A percentile compares a stretch with the other conserved stretches of the same genome.
phyloP scores from a whole-genome alignment of 164 flowering plant species.

The Hamamelis virginiana region DNA sequence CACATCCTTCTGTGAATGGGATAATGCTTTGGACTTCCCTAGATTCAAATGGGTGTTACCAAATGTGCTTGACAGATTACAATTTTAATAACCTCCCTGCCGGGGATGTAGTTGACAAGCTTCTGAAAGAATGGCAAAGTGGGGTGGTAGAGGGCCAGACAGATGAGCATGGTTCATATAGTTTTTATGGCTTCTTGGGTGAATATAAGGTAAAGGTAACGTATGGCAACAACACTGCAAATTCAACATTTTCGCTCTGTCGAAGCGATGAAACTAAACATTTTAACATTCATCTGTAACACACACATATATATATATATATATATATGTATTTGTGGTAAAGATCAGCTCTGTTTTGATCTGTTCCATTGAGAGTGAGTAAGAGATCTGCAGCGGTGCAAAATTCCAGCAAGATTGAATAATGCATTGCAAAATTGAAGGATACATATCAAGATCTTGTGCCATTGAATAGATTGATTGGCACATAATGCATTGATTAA shows the following conservation, averaged over 20 bases:
- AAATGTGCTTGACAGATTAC: conserved; percentile 84
- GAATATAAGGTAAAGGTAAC: conserved; percentile 54
- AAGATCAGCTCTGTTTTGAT: no score
- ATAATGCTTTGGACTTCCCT: conserved; percentile 88
- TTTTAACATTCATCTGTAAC: conserved; percentile 48
- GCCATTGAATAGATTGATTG: no score
- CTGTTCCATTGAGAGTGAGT: no score
- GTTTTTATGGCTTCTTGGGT: conserved; percentile 77
- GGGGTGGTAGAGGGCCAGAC: conserved; percentile 37
- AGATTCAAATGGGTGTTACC: conserved; percentile 72
- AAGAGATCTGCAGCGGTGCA: no score
- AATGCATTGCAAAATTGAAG: no score
- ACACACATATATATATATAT: no score
- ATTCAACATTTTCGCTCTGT: conserved; percentile 54
- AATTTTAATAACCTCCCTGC: conserved; percentile 70
- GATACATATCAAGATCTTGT: no score
- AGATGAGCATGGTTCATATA: conserved; percentile 66
- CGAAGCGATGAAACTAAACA: conserved; percentile 68
- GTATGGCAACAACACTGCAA: conserved; percentile 34
- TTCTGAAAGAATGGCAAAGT: conserved; percentile 76
- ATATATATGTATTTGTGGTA: no score
- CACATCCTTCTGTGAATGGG: conserved; percentile 84
- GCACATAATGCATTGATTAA: no score
- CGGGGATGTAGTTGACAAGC: conserved; percentile 75
- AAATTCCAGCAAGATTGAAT: no score